phyloP scores from a whole-genome alignment of 163 green algal genomes.

The Scenedesmus sp. region DNA sequence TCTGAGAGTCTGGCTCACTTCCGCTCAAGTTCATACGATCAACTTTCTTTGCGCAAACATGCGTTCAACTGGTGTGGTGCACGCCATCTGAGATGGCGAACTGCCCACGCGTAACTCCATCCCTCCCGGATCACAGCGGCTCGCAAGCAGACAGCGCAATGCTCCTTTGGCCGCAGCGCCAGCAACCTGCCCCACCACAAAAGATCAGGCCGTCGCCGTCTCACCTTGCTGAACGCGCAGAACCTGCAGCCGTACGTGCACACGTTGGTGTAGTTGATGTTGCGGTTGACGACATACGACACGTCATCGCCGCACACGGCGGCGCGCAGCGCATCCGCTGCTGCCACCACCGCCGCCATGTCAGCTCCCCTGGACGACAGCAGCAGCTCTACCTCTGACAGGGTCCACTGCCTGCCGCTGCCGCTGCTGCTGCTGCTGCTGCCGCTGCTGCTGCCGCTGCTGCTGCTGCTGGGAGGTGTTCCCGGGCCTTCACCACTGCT shows the following conservation, averaged over 20 bases:
- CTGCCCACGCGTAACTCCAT: too few species aligned
- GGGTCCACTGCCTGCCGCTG: conserved; percentile 17
- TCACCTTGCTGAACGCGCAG: conserved; percentile 87
- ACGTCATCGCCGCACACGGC: conserved; percentile 76
- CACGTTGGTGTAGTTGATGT: conserved; percentile 97
- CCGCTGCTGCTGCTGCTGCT: conserved; percentile 35
- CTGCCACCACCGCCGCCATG: conserved; percentile 72
- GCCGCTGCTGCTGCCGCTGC: background rate
- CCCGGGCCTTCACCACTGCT: too few species aligned
- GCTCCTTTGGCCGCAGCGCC: too few species aligned
- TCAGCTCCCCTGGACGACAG: conserved; percentile 80
- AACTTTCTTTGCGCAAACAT: too few species aligned
- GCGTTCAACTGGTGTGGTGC: too few species aligned
- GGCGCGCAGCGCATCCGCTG: conserved; percentile 77
- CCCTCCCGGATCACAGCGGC: too few species aligned
- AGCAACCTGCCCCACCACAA: too few species aligned
- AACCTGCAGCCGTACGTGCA: conserved; percentile 83
- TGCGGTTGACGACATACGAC: conserved; percentile 79
- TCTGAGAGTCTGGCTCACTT: too few species aligned
- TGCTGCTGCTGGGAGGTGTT: background rate
- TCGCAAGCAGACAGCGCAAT: background rate
- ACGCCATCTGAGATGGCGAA: too few species aligned
- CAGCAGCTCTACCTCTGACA: conserved; percentile 71
- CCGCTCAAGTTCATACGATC: too few species aligned
- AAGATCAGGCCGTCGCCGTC: background rate